Evolutionary conservation across 2,329 filamentous ascomycete genomes (phyloP), one percentile per base, ranked within the genome.

Genomic region (Colletotrichum australisinense): DNA sequence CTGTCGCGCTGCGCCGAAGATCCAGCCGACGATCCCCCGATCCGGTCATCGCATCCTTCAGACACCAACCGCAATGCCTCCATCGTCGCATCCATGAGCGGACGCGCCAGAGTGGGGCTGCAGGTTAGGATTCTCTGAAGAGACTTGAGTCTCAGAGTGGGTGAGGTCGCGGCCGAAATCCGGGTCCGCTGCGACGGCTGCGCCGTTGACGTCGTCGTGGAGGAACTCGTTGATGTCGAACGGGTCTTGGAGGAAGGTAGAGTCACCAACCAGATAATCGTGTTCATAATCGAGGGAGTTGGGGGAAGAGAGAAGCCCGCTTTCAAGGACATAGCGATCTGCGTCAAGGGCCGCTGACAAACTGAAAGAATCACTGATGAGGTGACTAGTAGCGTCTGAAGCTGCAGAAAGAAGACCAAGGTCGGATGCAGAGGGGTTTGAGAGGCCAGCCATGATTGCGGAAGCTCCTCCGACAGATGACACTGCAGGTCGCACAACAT

Each of bases 401-500:
- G 86, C 80, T 89, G 88, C 78, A 88, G 87, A 80, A 80, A 81
- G 79, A 86, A 86, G 74, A 81, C 82, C 79, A 84, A 85, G 77
- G 79, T 78, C 75, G 81, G 81, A 72, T 79, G 79, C 76, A 80
- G 80, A 81, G 80, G 82, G 79, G 83, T 85, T 81, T 79, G 86
- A 76, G 83, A 86, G 78, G 80, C 81, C 81, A 77, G 80, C 81
- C 84, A 86, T 78, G 83, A 82, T 82, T 81, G 83, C 80, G 86
- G 84, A 83, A 85, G 87, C 85, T 89, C 89, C 88, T 87, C 90
- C 93, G 94, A 96, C 93, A 91, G 95, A 96, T 93, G 97, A 98
- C 97, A 99, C 97, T 93, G 97, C 97, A 97, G 97, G 97, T 98
- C 97, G 84, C 93, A 98, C 97, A 98, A 98, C 96, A 98, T 93